A percentile compares a stretch with the other conserved stretches of the same genome.
phyloP scores from a whole-genome alignment of 2,329 filamentous ascomycete genomes.

The Grosmannia penicillata region DNA sequence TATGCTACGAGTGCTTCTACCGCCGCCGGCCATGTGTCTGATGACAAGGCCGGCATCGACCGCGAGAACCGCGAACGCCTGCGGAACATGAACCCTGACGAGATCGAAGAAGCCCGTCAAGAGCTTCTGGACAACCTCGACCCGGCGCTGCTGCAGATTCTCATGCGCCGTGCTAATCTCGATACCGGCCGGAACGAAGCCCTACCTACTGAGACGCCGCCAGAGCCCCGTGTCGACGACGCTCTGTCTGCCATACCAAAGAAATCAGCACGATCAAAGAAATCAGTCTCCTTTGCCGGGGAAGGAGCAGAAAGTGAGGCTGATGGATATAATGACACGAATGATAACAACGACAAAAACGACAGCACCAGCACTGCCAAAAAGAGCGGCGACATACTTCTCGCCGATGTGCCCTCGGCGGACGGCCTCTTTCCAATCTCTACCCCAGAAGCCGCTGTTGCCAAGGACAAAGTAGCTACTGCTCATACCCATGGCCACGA shows the following conservation, averaged over 20 bases:
- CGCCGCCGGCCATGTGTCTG: conserved; percentile 8
- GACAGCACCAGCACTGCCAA: background rate
- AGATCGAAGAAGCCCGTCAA: conserved; percentile 66
- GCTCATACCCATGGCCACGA: conserved; percentile 7
- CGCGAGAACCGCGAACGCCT: conserved; percentile 65
- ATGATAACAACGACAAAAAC: background rate
- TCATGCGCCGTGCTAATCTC: conserved; percentile 64
- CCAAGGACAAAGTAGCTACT: conserved; percentile 4
- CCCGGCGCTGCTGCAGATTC: conserved; percentile 57
- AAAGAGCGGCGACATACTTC: conserved; percentile 10
- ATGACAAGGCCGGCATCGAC: conserved; percentile 62
- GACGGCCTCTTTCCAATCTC: conserved; percentile 27
- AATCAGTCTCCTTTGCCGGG: conserved; percentile 13
- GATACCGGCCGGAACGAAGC: conserved; percentile 36
- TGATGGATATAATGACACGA: too few relatives aligned
- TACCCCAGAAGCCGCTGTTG: conserved; percentile 8
- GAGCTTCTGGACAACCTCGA: conserved; percentile 71
- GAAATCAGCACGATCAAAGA: conserved; percentile 12
- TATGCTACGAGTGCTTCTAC: background rate
- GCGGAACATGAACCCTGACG: conserved; percentile 61
- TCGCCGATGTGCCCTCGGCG: conserved; percentile 28
- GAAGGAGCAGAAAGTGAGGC: background rate
- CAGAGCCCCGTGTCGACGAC: conserved; percentile 2
- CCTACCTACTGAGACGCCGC: background rate
- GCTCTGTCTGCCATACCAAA: too few relatives aligned